A percentile compares a stretch with the other conserved stretches of the same genome.
phyloP scores from a whole-genome alignment of 2,329 filamentous ascomycete species.

The Fusarium guadeloupense region DNA sequence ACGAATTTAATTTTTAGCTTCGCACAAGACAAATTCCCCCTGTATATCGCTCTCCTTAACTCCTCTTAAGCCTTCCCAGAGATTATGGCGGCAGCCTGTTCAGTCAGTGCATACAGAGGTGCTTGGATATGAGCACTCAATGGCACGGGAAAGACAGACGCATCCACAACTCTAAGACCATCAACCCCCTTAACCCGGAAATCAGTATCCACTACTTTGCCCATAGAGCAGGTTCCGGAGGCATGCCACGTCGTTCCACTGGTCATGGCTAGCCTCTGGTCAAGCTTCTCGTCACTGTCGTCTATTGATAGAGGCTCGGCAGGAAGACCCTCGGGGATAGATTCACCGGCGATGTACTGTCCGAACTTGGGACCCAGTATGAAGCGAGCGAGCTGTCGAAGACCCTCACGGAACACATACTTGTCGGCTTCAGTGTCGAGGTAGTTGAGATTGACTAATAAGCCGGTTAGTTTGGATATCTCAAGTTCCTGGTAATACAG shows the following conservation, averaged over 20 bases:
- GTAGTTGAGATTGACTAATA: slow-evolving; percentile 36
- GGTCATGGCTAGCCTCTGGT: slow-evolving; percentile 34
- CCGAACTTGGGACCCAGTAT: slow-evolving; percentile 36
- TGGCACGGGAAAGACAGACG: slow-evolving; percentile 46
- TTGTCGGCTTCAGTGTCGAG: slow-evolving; percentile 40
- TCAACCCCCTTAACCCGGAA: slow-evolving; percentile 61
- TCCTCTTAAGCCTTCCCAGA: slow-evolving; percentile 8
- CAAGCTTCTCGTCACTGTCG: slow-evolving; percentile 33
- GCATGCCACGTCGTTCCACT: slow-evolving; percentile 61
- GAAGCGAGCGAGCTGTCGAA: slow-evolving; percentile 36
- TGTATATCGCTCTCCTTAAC: too few species aligned
- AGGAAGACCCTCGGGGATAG: slow-evolving; percentile 25
- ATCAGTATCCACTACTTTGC: slow-evolving; percentile 63
- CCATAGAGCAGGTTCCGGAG: slow-evolving; percentile 63
- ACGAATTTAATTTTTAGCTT: too few species aligned
- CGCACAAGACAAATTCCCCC: too few species aligned
- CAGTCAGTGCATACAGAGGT: slow-evolving; percentile 48
- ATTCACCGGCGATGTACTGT: slow-evolving; percentile 34
- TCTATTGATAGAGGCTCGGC: slow-evolving; percentile 25
- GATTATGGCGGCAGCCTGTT: slow-evolving; percentile 46
- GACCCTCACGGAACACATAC: slow-evolving; percentile 35
- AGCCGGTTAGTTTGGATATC: not conserved
- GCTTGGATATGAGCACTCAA: slow-evolving; percentile 46
- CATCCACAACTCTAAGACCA: slow-evolving; percentile 47
- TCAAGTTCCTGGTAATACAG: not conserved